Base-by-base conservation (phyloP, 78 protist genomes). In the Mantamonas sphyraenae region DNA sequence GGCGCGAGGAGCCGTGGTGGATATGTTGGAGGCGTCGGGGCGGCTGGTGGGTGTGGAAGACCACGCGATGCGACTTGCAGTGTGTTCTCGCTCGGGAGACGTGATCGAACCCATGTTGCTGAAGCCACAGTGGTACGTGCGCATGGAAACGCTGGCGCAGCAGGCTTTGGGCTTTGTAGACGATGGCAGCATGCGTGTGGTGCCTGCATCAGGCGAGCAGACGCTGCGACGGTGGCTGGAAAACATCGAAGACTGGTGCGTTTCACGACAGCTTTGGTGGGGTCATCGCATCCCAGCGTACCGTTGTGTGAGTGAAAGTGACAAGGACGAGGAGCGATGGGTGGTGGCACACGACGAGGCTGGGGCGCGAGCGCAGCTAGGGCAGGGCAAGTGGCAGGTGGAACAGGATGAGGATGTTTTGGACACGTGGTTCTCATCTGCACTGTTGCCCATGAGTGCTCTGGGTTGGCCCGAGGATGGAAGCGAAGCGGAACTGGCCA, bases 231-330 rank as follows among this genome's bases (percentile, higher is more conserved):
- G 16, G 30, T 92, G 89, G 90, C 79, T 90, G 5, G 75, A 60
- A 4, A 75, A 89, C 74, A 81, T 83, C 57, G 72, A 61, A 31
- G 97, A 90, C 28, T 93, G 97, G 96, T 96, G 98, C 80, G 72
- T 97, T 34, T 92, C 98, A 2, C 74, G 99, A 2, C 99, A 96
- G 79, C 84, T 96, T 26, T 98, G 99, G 99, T 98, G 99, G 99
- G 99, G 99, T 31, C 98, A 98, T 83, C 95, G 95, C 59, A 95
- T 98, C 38, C 99, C 99, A 2, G 99, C 99, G 2, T 98, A 81
- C 68, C 58, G 34, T n/a, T n/a, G n/a, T n/a, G n/a, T n/a, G n/a
- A n/a, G n/a, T n/a, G n/a, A n/a, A n/a, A n/a, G n/a, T 3, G 63
- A 2, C 14, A 3, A 8, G 10, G 57, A 3, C 30, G 10, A 24